These are phyloP conservation scores for Tricholoma flavovirens DNA, from an alignment of 768 basidiomycete species.

Conservation along the genomic window DNA sequence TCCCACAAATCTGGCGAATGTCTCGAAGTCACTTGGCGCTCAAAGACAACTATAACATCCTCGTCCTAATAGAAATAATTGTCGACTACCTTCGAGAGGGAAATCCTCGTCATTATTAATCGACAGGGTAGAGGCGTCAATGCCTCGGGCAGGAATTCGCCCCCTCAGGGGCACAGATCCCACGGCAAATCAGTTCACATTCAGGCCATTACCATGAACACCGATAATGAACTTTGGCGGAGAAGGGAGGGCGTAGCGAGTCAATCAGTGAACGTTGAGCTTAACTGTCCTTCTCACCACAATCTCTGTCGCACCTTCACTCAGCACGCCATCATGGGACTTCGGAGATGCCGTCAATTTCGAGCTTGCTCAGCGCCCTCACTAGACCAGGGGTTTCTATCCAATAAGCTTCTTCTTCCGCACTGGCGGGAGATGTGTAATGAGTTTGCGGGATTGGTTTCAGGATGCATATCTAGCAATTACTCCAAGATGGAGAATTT, in stretches of 20 bases:
- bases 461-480: slow-evolving; percentile 21
- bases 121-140: slow-evolving; percentile 61
- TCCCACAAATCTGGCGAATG: slow-evolving; percentile 36
- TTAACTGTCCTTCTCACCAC: no score
- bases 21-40: slow-evolving; percentile 40
- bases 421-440: slow-evolving; percentile 60
- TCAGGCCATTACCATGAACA: slow-evolving; percentile 68
- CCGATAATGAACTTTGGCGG: slow-evolving; percentile 21
- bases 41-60: background rate
- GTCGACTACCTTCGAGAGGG: slow-evolving; percentile 40
- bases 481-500: slow-evolving; percentile 21
- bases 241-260: no score
- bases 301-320: no score
- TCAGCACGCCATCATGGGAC: no score
- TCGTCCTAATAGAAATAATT: background rate
- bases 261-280: no score
- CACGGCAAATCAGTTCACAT: slow-evolving; percentile 25
- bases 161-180: background rate
- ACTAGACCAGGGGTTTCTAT: slow-evolving; percentile 49
- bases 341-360: slow-evolving; percentile 44
- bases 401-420: slow-evolving; percentile 32
- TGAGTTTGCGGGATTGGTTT: slow-evolving; percentile 10
- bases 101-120: slow-evolving; percentile 69
- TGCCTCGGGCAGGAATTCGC: slow-evolving; percentile 39
- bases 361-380: slow-evolving; percentile 38